These are phyloP conservation scores for Sedum album DNA, from an alignment of 164 flowering plant species.

Conservation along the genomic window DNA sequence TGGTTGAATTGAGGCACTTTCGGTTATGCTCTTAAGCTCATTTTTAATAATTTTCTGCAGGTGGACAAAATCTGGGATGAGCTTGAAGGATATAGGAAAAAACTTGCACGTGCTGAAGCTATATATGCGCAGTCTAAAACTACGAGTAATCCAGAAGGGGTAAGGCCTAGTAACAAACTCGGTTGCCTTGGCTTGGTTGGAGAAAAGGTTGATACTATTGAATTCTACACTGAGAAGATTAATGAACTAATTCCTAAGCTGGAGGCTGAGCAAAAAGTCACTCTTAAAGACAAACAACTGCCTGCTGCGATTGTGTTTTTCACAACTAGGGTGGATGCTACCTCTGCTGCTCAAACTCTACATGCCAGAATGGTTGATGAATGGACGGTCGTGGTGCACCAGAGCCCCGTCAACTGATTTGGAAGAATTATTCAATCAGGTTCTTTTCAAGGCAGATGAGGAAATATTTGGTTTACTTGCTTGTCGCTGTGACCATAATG, in stretches of 20 bases:
- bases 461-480: constrained; percentile 45
- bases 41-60: constrained; percentile 22
- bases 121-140: constrained; percentile 45
- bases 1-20: too few species aligned
- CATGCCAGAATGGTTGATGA: constrained; percentile 58
- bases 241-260: constrained; percentile 48
- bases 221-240: constrained; percentile 63
- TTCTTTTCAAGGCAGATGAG: constrained; percentile 53
- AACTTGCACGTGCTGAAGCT: constrained; percentile 77
- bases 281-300: constrained; percentile 65
- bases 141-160: constrained; percentile 43
- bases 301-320: constrained; percentile 69
- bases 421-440: constrained; percentile 59
- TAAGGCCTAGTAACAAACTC: constrained; percentile 51
- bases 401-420: constrained; percentile 64
- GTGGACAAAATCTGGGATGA: constrained; percentile 60
- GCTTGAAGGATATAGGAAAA: constrained; percentile 67
- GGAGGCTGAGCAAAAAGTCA: constrained; percentile 67
- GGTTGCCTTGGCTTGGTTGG: constrained; percentile 80
- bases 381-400: constrained; percentile 83
- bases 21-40: too few species aligned
- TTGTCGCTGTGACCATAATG: constrained; percentile 59
- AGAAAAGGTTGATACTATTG: constrained; percentile 62
- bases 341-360: constrained; percentile 65
- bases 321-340: constrained; percentile 53